Evolutionary conservation across 2,329 filamentous ascomycete species (phyloP).

Genomic region (Ascochyta viciae-villosae): DNA sequence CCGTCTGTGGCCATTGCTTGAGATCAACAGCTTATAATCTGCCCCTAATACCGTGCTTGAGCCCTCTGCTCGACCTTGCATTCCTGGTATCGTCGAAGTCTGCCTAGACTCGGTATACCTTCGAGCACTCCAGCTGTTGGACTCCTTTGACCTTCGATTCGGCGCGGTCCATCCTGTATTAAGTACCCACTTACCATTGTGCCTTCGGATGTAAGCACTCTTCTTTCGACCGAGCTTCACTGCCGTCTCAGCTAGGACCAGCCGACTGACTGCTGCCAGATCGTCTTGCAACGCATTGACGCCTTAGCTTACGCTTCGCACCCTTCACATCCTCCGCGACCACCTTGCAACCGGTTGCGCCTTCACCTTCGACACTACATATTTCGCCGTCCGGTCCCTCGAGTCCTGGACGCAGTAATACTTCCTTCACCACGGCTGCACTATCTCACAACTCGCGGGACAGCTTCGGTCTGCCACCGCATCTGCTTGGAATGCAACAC

Average conservation of each 20-base stretch:
- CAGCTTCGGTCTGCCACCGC: slow-evolving; percentile 82
- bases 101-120: slow-evolving; percentile 23
- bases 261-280: slow-evolving; percentile 13
- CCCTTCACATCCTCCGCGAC: slow-evolving; percentile 28
- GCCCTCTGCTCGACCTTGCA: slow-evolving; percentile 20
- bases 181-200: slow-evolving; percentile 37
- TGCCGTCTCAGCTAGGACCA: not conserved
- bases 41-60: slow-evolving; percentile 24
- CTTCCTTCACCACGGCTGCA: slow-evolving; percentile 77
- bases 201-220: slow-evolving; percentile 36
- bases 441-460: slow-evolving; percentile 80
- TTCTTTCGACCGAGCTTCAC: not conserved
- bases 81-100: slow-evolving; percentile 21
- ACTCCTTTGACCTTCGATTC: slow-evolving; percentile 37
- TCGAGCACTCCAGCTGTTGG: slow-evolving; percentile 29
- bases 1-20: slow-evolving; percentile 30
- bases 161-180: slow-evolving; percentile 34
- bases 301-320: slow-evolving; percentile 35
- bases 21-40: slow-evolving; percentile 24
- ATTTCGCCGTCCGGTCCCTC: slow-evolving; percentile 50
- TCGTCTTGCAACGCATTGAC: slow-evolving; percentile 35
- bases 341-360: slow-evolving; percentile 36
- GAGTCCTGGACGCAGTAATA: slow-evolving; percentile 64
- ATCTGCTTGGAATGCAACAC: slow-evolving; percentile 91
- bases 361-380: slow-evolving; percentile 46